Evolutionary conservation across 768 basidiomycete genomes (phyloP).

Genomic region (Macrolepiota fuliginosa): DNA sequence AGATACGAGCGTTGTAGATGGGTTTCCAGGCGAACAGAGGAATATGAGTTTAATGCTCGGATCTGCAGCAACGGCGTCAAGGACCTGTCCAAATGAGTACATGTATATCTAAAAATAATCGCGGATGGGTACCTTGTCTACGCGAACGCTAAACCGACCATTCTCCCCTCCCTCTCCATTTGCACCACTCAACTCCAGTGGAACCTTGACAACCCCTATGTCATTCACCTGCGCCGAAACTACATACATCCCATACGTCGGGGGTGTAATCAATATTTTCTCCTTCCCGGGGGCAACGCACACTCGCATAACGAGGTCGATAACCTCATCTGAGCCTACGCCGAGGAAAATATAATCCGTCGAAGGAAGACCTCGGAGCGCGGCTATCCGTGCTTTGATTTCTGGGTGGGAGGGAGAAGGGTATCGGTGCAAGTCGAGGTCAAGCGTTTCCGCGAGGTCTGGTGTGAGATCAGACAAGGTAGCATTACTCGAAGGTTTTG

Average conservation of each 20-base stretch:
- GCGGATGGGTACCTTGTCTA: slow-evolving; percentile 63
- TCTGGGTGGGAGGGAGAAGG: slow-evolving; percentile 85
- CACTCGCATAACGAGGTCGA: slow-evolving; percentile 91
- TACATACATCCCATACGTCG: slow-evolving; percentile 97
- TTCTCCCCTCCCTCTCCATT: slow-evolving; percentile 71
- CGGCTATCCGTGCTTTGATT: slow-evolving; percentile 76
- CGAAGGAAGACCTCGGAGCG: slow-evolving; percentile 65
- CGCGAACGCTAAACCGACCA: slow-evolving; percentile 70
- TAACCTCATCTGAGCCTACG: slow-evolving; percentile 95
- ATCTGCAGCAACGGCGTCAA: slow-evolving; percentile 63
- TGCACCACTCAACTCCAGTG: slow-evolving; percentile 55
- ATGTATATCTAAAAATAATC: slow-evolving; percentile 1
- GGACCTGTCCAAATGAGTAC: slow-evolving; percentile 48
- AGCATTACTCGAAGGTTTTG: slow-evolving; percentile 10
- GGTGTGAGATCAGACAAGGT: slow-evolving; percentile 20
- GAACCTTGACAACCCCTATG: slow-evolving; percentile 74
- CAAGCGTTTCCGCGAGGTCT: slow-evolving; percentile 35
- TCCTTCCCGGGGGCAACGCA: slow-evolving; percentile 79
- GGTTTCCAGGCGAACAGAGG: slow-evolving; percentile 97
- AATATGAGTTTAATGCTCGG: slow-evolving; percentile 87
- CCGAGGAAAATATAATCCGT: slow-evolving; percentile 83
- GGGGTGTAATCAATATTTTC: slow-evolving; percentile 85
- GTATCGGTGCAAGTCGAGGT: slow-evolving; percentile 80
- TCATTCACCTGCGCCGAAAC: slow-evolving; percentile 97
- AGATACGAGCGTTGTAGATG: slow-evolving; percentile 85